Evolutionary conservation across 352 stramenopile species (phyloP).

Genomic region (Hyaloperonospora arabidopsidis): DNA sequence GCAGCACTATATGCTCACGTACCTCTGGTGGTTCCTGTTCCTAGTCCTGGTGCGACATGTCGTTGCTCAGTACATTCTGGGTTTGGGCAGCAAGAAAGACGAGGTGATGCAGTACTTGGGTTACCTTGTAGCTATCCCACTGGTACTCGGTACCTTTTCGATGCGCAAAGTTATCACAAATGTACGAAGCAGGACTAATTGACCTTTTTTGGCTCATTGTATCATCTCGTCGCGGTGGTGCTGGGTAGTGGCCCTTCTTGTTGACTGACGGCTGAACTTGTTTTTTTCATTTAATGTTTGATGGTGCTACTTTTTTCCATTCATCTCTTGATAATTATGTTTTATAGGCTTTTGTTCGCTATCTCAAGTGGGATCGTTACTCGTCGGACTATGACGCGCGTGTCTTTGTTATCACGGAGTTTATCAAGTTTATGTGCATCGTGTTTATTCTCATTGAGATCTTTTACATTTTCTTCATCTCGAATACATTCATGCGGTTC

Average conservation of each 20-base stretch:
- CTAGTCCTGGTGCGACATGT: slow-evolving; percentile 42
- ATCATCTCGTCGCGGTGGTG: no score
- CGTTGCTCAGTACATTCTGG: slow-evolving; percentile 40
- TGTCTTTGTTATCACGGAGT: slow-evolving; percentile 75
- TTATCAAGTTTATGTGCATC: slow-evolving; percentile 68
- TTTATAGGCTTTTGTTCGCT: slow-evolving; percentile 55
- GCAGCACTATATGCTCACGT: slow-evolving; percentile 65
- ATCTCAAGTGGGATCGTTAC: slow-evolving; percentile 70
- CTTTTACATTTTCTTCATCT: slow-evolving; percentile 80
- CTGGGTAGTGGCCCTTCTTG: no score
- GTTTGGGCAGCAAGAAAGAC: slow-evolving; percentile 37
- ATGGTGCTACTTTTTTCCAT: neutral
- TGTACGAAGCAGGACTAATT: slow-evolving; percentile 23
- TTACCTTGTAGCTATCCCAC: slow-evolving; percentile 52
- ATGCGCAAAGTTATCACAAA: slow-evolving; percentile 74
- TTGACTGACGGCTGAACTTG: no score
- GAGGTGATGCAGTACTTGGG: slow-evolving; percentile 43
- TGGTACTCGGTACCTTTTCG: slow-evolving; percentile 68
- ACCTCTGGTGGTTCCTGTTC: slow-evolving; percentile 68
- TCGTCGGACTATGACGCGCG: slow-evolving; percentile 60
- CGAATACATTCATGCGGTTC: slow-evolving; percentile 49
- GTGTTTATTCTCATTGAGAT: slow-evolving; percentile 72
- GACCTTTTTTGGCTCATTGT: no score
- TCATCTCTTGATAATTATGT: neutral
- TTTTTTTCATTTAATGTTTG: neutral